Conservation (phyloP, 768 basidiomycete genomes). For the Pleurotus platypus region DNA sequence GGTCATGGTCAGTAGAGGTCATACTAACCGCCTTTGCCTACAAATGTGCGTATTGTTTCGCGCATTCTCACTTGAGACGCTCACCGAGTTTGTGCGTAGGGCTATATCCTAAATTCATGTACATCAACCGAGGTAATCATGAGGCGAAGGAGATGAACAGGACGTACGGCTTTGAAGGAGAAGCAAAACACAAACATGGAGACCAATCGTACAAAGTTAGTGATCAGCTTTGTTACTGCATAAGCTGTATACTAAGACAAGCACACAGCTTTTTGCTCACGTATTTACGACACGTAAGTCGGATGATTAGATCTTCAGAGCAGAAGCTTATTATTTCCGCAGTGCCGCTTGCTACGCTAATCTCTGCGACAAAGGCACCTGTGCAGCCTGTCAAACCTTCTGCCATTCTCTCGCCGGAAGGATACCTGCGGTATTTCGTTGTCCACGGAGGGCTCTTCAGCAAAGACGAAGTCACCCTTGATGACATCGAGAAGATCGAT, state of each 20-base stretch:
- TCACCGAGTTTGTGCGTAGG: slow-evolving; percentile 40
- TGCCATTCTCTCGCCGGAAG: slow-evolving; percentile 79
- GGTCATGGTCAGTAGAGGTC: slow-evolving; percentile 94
- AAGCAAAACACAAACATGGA: slow-evolving; percentile 95
- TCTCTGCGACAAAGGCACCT: slow-evolving; percentile 69
- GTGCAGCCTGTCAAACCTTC: slow-evolving; percentile 31
- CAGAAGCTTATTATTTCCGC: slow-evolving; percentile 5
- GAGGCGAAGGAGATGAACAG: slow-evolving; percentile 98
- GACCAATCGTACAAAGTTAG: slow-evolving; percentile 89
- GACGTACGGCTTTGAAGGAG: slow-evolving; percentile 91
- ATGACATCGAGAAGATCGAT: slow-evolving; percentile 86
- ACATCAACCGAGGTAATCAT: slow-evolving; percentile 95
- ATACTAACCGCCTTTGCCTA: slow-evolving; percentile 91
- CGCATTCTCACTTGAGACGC: background rate
- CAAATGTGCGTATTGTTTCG: slow-evolving; percentile 65
- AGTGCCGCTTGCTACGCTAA: slow-evolving; percentile 90
- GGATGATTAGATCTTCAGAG: background rate
- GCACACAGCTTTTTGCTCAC: slow-evolving; percentile 78
- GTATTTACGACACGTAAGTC: slow-evolving; percentile 84
- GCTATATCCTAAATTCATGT: slow-evolving; percentile 88
- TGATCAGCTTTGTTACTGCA: background rate
- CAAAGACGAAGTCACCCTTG: slow-evolving; percentile 90
- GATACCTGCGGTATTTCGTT: slow-evolving; percentile 86
- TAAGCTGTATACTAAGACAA: slow-evolving; percentile 5
- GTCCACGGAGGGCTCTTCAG: slow-evolving; percentile 97